phyloP scores from a whole-genome alignment of 345 rosid species.

The Theobroma cacao region DNA sequence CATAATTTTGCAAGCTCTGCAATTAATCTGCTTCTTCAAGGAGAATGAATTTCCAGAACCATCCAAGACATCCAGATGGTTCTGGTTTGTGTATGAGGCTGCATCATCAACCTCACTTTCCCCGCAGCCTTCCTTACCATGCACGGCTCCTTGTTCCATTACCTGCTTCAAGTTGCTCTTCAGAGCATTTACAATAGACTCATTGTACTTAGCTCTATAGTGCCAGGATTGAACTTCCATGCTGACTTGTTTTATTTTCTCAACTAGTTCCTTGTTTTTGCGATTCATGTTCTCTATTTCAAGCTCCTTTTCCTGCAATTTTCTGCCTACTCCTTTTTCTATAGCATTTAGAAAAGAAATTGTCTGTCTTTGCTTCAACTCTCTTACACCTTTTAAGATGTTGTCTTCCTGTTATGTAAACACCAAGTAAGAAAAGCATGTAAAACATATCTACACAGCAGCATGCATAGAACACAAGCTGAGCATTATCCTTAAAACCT shows the following conservation, averaged over 20 bases:
- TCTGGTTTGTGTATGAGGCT: slow-evolving; percentile 46
- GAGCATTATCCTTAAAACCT: neutral
- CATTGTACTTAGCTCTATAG: slow-evolving; percentile 63
- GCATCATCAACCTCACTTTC: slow-evolving; percentile 70
- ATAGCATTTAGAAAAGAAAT: slow-evolving; percentile 46
- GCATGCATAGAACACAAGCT: neutral
- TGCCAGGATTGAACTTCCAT: slow-evolving; percentile 70
- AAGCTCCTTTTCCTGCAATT: slow-evolving; percentile 58
- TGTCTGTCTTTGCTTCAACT: slow-evolving; percentile 53
- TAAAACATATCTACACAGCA: neutral
- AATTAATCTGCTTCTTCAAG: slow-evolving; percentile 33
- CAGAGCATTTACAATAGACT: slow-evolving; percentile 55
- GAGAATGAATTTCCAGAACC: slow-evolving; percentile 22
- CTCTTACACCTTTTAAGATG: slow-evolving; percentile 51
- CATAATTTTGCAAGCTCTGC: slow-evolving; percentile 50
- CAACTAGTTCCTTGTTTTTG: slow-evolving; percentile 63
- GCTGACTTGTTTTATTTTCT: slow-evolving; percentile 52
- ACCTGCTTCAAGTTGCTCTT: slow-evolving; percentile 68
- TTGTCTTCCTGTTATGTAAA: slow-evolving; percentile 48
- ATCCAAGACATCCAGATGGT: slow-evolving; percentile 19
- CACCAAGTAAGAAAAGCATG: neutral
- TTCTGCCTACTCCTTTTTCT: slow-evolving; percentile 56
- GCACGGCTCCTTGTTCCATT: slow-evolving; percentile 43
- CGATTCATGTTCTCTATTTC: slow-evolving; percentile 57
- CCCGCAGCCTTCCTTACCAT: slow-evolving; percentile 70